Base-by-base conservation (phyloP, 257 asterid genomes). In the Henckelia pumila region DNA sequence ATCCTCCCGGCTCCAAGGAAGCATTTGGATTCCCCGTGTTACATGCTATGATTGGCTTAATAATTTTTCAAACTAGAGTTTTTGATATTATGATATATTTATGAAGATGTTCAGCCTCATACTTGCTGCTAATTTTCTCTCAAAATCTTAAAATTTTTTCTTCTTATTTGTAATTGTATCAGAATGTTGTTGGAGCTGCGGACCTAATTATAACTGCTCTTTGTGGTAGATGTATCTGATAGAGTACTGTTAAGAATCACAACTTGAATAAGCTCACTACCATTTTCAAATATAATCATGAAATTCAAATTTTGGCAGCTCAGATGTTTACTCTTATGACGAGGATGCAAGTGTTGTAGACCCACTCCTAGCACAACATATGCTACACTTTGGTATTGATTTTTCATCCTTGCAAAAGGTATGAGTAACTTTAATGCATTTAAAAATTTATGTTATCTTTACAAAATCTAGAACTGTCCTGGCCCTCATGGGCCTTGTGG, bases 401-500 rank as follows among this genome's bases (percentile, higher is more conserved):
- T 94, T 94, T 77, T 88, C 99, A 60, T 84, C 99, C 67, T 83
- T 94, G 80, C 95, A 87, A 82, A 94, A 94, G 99, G 99, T 94
- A 80, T 53, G 81, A 55, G 56, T 70, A 35, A 67, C 52, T 68
- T 69, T 78, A n/a, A 56, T 67, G 59, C 37, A 28, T 64, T 26
- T 66, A 49, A 19, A 56, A 67, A 71, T 37, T 33, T 33, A 40
- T 71, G 22, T 56, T 62, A 24, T 25, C 58, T 20, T 66, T 66
- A 28, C 73, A 21, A n/a, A 21, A 8, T 61, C 24, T 19, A 55
- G 60, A 37, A 44, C 59, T 59, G 61, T 30, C 63, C 37, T 52
- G 59, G 20, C 59, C 50, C 53, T 30, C 63, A 26, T 33, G 59
- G 25, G 30, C 58, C 52, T 17, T 63, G 35, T 16, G 24, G 59